Base-by-base conservation (phyloP, 2,329 filamentous ascomycete genomes). In the Iodosphaeria phyllophila region DNA sequence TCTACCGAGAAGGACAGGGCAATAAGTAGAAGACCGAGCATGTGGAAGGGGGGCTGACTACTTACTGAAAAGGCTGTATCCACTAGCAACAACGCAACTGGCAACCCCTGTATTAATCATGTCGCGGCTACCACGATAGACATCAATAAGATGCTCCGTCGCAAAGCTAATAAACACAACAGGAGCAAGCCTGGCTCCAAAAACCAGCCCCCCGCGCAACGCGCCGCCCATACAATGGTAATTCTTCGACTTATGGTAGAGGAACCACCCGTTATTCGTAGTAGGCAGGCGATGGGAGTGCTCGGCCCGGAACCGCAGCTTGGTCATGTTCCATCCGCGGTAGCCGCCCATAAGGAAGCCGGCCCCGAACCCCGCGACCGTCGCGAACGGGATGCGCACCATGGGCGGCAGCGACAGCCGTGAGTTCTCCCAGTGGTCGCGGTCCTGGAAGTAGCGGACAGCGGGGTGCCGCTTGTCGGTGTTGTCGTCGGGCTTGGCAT, bases 221-320 rank as follows among this genome's bases (percentile, higher is more conserved):
- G 77, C 86, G 5, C 76, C 78, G 13, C 76, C 63, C 39, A 79
- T 73, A 25, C 76, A 65, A 40, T 82, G 71, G 54, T 98, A 95
- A 51, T 92, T 95, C 51, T 95, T 95, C 45, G 72, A 80, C 53
- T 93, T 93, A 58, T 95, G 86, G 50, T 98, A 98, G n/a, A 95
- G 66, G 46, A 86, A 98, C 89, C 89, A 98, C 11, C 83, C 86
- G 3, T 73, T 69, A 14, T 79, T 73, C 1, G 74, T 74, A 4
- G 68, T 72, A 12, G 89, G 89, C 32, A 93, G 70, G 35, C 86
- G 78, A 58, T 98, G 89, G 1, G 89, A 83, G 44, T 98, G 92
- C 52, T 98, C 89, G 31, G 89, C 89, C 28, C 86, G 75, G 55
- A 93, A 98, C 19, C 77, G 75, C 29, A 92, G 60, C 25, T 77